Evolutionary conservation across 2,329 filamentous ascomycete genomes (phyloP).

Genomic region (Akanthomyces lecanii): DNA sequence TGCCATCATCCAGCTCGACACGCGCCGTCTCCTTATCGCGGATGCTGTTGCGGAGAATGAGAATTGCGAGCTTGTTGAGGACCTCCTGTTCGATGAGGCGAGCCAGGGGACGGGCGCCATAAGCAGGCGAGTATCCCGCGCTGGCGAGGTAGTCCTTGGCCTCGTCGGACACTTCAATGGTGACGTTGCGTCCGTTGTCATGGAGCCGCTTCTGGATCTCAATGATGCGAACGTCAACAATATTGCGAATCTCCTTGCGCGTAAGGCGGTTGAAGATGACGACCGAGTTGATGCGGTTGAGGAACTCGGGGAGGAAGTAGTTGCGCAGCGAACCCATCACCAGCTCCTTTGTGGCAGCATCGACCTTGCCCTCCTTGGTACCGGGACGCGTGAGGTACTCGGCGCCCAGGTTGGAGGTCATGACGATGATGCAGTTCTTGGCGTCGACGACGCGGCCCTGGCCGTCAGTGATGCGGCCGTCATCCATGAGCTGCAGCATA

Average conservation of each 20-base stretch:
- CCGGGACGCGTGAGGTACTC: constrained; percentile 84
- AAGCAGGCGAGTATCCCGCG: constrained; percentile 90
- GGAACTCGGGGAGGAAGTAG: constrained; percentile 97
- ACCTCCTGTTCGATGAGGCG: constrained; percentile 96
- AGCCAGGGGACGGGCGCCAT: constrained; percentile 83
- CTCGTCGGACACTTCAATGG: constrained; percentile 75
- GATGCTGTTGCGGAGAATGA: constrained; percentile 82
- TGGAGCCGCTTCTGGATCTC: constrained; percentile 92
- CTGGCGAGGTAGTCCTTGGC: constrained; percentile 91
- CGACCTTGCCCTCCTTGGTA: constrained; percentile 76
- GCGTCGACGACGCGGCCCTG: constrained; percentile 94
- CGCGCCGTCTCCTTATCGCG: constrained; percentile 79
- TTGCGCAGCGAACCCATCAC: constrained; percentile 88
- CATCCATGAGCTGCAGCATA: constrained; percentile 98
- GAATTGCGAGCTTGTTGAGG: constrained; percentile 84
- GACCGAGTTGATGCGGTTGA: constrained; percentile 92
- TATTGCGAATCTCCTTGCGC: constrained; percentile 83
- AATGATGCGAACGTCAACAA: constrained; percentile 81
- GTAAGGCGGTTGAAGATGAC: constrained; percentile 99
- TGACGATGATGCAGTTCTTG: constrained; percentile 97
- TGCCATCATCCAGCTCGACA: constrained; percentile 74
- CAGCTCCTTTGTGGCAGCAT: constrained; percentile 77
- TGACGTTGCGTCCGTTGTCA: constrained; percentile 78
- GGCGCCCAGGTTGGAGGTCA: constrained; percentile 96
- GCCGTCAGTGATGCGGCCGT: constrained; percentile 95